phyloP scores from a whole-genome alignment of 2,329 filamentous ascomycete species.

The Lasiodiplodia gonubiensis region DNA sequence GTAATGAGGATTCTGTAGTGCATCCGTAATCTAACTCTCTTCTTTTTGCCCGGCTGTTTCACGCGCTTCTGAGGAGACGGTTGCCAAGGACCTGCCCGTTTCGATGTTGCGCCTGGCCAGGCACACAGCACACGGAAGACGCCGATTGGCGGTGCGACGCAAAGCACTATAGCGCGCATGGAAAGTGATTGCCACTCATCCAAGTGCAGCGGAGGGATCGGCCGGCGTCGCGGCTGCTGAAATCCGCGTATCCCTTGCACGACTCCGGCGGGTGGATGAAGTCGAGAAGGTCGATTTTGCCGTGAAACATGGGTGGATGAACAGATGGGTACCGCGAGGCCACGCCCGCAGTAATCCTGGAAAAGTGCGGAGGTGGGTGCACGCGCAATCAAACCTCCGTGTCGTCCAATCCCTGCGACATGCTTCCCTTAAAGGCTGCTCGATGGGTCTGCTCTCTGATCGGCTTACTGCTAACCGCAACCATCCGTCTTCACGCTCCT shows the following conservation, averaged over 20 bases:
- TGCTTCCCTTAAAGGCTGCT: conserved; percentile 12
- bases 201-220: conserved; percentile 11
- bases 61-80: conserved; percentile 13
- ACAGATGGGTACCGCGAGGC: not conserved
- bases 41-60: conserved; percentile 7
- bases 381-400: not conserved
- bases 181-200: conserved; percentile 20
- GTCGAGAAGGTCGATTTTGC: conserved; percentile 6
- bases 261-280: conserved; percentile 7
- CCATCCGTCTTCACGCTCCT: conserved; percentile 23
- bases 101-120: not conserved
- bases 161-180: conserved; percentile 9
- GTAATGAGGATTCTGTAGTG: conserved; percentile 1
- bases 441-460: conserved; percentile 8
- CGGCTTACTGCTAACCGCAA: conserved; percentile 13
- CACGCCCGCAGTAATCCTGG: conserved; percentile 3
- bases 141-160: conserved; percentile 1
- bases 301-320: conserved; percentile 17
- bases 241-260: conserved; percentile 20
- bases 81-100: conserved; percentile 21
- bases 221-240: not conserved
- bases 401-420: not conserved
- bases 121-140: conserved; percentile 2
- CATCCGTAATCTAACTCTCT: conserved; percentile 1
- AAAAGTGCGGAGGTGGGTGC: conserved; percentile 7